Evolutionary conservation across 352 stramenopile species (phyloP), one percentile per base, ranked within the genome.

Genomic region (Pythium rishiriense): DNA sequence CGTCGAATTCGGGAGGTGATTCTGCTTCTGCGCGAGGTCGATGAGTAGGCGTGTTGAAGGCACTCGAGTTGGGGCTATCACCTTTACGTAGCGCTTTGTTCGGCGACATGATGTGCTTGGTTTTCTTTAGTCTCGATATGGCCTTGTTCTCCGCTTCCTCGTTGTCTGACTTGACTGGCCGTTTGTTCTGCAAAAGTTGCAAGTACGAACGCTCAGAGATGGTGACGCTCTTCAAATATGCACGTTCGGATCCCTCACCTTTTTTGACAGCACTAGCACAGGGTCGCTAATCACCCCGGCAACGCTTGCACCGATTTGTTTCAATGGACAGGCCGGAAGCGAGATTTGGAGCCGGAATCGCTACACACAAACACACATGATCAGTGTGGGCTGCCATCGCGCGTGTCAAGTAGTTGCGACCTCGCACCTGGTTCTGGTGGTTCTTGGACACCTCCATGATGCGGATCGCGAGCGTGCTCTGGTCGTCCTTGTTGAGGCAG

Each of bases 401-500:
- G n/a, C 33, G 33, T 7, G 33, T 14, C 33, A 39, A 39, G 14
- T 14, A 39, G n/a, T n/a, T n/a, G n/a, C n/a, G 14, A 39, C 33
- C 4, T 41, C 58, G 25, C n/a, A 91, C 81, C 81, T 90, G 81
- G 70, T 93, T 93, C 56, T 90, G 72, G 47, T 93, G 81, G 65
- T 93, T 93, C 69, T 93, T 93, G 35, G 84, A 93, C 6, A 93
- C 84, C 47, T 93, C 80, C 56, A 85, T 85, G 61, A 93, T 91
- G 19, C 84, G 84, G 29, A 93, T 65, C 41, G 70, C 74, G 12
- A 93, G 47, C 9, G 66, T 67, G 58, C 78, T 93, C 24, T 74
- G 52, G 47, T 80, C 66, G 31, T 81, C 62, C 51, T 78, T 81
- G 68, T 82, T 78, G 5, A 93, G 72, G 58, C 79, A 93, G 29